Base-by-base conservation (phyloP, 345 rosid species). In the Adansonia digitata region DNA sequence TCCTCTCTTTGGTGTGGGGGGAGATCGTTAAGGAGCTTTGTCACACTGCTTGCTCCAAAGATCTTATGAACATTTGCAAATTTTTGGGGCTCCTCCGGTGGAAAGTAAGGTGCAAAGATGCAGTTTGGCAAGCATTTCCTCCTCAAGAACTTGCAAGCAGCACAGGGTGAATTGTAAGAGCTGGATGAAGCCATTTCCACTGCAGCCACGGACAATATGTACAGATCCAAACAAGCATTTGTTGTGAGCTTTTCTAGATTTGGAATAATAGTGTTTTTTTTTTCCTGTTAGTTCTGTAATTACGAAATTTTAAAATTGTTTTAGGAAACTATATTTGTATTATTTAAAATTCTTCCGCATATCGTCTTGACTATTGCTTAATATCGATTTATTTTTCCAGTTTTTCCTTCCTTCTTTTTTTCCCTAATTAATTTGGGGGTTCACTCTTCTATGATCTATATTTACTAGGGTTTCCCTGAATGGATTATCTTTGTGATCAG, bases 41-140 rank as follows among this genome's bases (percentile, higher is more conserved):
- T 89, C 61, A 92, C 97, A 65, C 92, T 94, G 85, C 98, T 92
- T 59, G 98, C 98, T 24, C 98, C 98, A 69, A 94, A 94, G 79
- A 94, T 92, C 84, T 94, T 94, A 92, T 94, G 98, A 60, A 94
- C 97, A 68, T 91, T 91, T 76, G 87, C 91, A 74, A 93, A 93
- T 65, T 93, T 93, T 81, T 93, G 98, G 59, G 98, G 97, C 83
- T 93, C 98, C 82, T 93, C 98, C 18, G 98, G 93, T 34, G 98
- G 98, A 72, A 93, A 93, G 75, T 94, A 92, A 24, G 98, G 98
- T n/a, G 98, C 91, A 62, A 94, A 94, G 26, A 92, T 86, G 92
- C 98, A 94, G 10, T 89, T 96, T 1, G 96, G 92, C 90, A 90
- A 80, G 83, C 98, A 94, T 81, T 92, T 94, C 82, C 98, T 86